These are phyloP conservation scores for Calamus simplicifolius DNA, from an alignment of 176 grass and related monocot genomes.

Conservation along the genomic window DNA sequence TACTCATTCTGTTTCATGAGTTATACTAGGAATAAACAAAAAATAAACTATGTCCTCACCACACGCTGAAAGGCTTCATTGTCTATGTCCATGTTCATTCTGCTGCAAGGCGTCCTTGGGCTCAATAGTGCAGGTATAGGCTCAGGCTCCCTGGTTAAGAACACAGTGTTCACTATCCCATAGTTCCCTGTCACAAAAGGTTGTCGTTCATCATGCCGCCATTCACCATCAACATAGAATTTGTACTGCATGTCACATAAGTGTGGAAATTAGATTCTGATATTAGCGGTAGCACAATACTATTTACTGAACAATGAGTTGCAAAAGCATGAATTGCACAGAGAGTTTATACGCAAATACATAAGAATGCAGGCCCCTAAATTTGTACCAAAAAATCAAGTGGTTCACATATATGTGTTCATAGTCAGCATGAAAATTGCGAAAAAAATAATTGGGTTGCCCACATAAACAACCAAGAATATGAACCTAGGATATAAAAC, in stretches of 20 bases:
- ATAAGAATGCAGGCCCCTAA: no score
- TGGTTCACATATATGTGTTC: no score
- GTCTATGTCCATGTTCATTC: conserved; percentile 75
- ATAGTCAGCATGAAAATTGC: no score
- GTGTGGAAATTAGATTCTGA: conserved; percentile 1
- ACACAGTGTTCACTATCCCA: conserved; percentile 82
- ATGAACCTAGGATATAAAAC: neutral
- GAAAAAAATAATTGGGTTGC: no score
- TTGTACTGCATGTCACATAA: conserved; percentile 63
- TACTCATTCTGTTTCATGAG: neutral
- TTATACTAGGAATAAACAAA: conserved; percentile 12
- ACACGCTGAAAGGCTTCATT: conserved; percentile 41
- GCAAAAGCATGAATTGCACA: neutral
- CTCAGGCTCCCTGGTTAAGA: conserved; percentile 45
- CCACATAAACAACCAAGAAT: neutral
- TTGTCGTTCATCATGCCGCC: conserved; percentile 75
- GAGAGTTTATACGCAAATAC: neutral
- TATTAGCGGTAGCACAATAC: neutral
- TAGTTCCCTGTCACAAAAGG: conserved; percentile 49
- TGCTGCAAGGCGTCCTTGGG: conserved; percentile 37
- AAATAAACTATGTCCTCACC: conserved; percentile 32
- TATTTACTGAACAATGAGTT: neutral
- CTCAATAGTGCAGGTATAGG: conserved; percentile 43
- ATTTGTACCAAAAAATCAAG: no score
- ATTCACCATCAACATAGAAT: conserved; percentile 90